A percentile compares a stretch with the other conserved stretches of the same genome.
Evolutionary conservation across 2,329 filamentous ascomycete genomes (phyloP).

Genomic region (Parascedosporium putredinis): DNA sequence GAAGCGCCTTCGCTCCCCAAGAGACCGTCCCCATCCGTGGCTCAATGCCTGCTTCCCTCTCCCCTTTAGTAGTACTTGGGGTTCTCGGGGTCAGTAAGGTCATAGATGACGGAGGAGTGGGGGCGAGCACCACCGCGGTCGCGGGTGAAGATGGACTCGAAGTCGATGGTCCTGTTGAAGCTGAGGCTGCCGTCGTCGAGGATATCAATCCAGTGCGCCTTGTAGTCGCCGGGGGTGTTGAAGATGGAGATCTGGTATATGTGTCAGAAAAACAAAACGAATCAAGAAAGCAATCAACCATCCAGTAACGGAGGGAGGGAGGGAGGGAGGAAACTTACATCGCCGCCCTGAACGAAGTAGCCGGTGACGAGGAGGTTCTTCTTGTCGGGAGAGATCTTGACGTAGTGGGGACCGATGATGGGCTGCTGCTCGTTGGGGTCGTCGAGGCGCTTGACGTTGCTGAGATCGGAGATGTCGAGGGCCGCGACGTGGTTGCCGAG

Average conservation of each 20-base stretch:
- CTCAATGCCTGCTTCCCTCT: no score
- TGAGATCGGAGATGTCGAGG: slow-evolving; percentile 50
- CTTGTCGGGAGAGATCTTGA: slow-evolving; percentile 54
- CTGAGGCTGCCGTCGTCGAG: slow-evolving; percentile 39
- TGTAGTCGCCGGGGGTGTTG: slow-evolving; percentile 52
- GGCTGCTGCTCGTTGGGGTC: slow-evolving; percentile 48
- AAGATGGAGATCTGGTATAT: slow-evolving; percentile 39
- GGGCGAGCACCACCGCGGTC: slow-evolving; percentile 46
- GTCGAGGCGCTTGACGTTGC: slow-evolving; percentile 49
- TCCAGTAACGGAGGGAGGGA: slow-evolving; percentile 9
- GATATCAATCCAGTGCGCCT: slow-evolving; percentile 52
- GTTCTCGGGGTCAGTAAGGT: slow-evolving; percentile 42
- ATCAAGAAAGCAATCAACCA: no score
- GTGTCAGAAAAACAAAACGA: no score
- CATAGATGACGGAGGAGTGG: slow-evolving; percentile 46
- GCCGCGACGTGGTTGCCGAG: slow-evolving; percentile 52
- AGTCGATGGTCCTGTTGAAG: slow-evolving; percentile 52
- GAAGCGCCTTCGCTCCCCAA: no score
- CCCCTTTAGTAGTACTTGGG: slow-evolving; percentile 34
- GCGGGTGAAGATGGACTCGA: slow-evolving; percentile 36
- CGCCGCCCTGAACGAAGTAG: slow-evolving; percentile 54
- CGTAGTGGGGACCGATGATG: slow-evolving; percentile 51
- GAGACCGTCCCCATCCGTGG: no score
- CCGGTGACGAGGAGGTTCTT: slow-evolving; percentile 55
- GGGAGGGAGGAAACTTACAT: slow-evolving; percentile 18